Percentiles rank a stretch among this genome's conserved stretches.
Conservation (phyloP, 1,139 yeast genomes). For the Blastobotrys persicus region DNA sequence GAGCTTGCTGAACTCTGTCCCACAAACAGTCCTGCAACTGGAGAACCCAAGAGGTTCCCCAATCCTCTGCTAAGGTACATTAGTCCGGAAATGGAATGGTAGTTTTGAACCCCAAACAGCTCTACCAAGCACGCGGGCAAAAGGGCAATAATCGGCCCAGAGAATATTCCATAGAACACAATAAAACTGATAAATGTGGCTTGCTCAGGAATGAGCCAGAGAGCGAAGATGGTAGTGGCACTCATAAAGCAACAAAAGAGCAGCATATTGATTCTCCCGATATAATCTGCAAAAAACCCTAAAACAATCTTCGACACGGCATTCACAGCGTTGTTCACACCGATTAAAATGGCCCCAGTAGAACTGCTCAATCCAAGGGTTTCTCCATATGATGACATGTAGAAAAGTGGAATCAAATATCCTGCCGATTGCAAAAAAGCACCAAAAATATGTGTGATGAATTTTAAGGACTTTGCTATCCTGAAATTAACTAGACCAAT, state of each 20-base stretch:
- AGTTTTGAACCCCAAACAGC: constrained; percentile 38
- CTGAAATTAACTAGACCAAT: constrained; percentile 24
- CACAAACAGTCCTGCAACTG: constrained; percentile 28
- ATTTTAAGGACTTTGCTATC: constrained; percentile 29
- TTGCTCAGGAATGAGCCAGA: constrained; percentile 39
- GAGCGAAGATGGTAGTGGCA: constrained; percentile 37
- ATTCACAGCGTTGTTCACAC: constrained; percentile 44
- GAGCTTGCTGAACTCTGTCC: constrained; percentile 6
- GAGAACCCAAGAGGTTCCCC: constrained; percentile 29
- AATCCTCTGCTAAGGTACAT: constrained; percentile 26
- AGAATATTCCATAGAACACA: constrained; percentile 36
- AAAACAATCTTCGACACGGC: constrained; percentile 42
- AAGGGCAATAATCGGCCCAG: constrained; percentile 41
- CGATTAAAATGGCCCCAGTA: constrained; percentile 46
- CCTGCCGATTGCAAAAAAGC: constrained; percentile 45
- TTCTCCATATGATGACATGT: constrained; percentile 44
- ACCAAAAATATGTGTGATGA: constrained; percentile 37
- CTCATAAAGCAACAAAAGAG: constrained; percentile 40
- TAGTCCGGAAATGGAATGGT: constrained; percentile 25
- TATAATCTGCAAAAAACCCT: constrained; percentile 41
- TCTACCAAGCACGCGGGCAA: constrained; percentile 44
- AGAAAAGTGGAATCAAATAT: constrained; percentile 43
- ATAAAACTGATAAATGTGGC: constrained; percentile 42
- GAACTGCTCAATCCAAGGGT: constrained; percentile 40
- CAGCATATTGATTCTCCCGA: constrained; percentile 44